Conservation (phyloP, 441 rosid genomes). For the Omphalea diandra region DNA sequence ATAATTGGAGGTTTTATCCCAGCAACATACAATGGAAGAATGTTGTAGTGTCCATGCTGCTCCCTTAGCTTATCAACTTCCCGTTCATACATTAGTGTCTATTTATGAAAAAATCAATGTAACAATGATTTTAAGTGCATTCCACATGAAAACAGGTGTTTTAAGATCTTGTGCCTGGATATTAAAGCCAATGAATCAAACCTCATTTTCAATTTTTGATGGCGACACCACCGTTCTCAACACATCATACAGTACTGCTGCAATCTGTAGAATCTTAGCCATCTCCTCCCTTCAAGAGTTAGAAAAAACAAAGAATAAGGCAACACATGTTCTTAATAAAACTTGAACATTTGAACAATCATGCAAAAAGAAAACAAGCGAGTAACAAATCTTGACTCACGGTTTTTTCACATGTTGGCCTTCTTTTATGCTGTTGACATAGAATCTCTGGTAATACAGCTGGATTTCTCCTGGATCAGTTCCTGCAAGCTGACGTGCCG, state of each 20-base stretch:
- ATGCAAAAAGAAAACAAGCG: neutral
- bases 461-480: slow-evolving; percentile 74
- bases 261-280: slow-evolving; percentile 82
- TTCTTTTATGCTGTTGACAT: slow-evolving; percentile 50
- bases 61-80: slow-evolving; percentile 74
- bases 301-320: slow-evolving; percentile 25
- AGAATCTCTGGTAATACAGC: slow-evolving; percentile 62
- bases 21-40: slow-evolving; percentile 73
- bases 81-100: slow-evolving; percentile 65
- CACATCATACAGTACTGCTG: slow-evolving; percentile 82
- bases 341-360: slow-evolving; percentile 13
- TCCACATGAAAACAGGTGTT: slow-evolving; percentile 19
- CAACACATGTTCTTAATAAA: slow-evolving; percentile 22
- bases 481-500: slow-evolving; percentile 43
- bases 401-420: slow-evolving; percentile 63
- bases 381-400: slow-evolving; percentile 46
- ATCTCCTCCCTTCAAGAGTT: slow-evolving; percentile 80
- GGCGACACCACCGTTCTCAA: slow-evolving; percentile 57
- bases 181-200: slow-evolving; percentile 29
- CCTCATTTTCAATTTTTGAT: slow-evolving; percentile 62
- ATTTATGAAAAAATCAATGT: slow-evolving; percentile 25
- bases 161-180: slow-evolving; percentile 8
- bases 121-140: slow-evolving; percentile 6
- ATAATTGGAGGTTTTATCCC: slow-evolving; percentile 78
- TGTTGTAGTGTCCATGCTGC: slow-evolving; percentile 69